Base-by-base conservation (phyloP, 2,329 filamentous ascomycete species). In the Ascochyta pisi region DNA sequence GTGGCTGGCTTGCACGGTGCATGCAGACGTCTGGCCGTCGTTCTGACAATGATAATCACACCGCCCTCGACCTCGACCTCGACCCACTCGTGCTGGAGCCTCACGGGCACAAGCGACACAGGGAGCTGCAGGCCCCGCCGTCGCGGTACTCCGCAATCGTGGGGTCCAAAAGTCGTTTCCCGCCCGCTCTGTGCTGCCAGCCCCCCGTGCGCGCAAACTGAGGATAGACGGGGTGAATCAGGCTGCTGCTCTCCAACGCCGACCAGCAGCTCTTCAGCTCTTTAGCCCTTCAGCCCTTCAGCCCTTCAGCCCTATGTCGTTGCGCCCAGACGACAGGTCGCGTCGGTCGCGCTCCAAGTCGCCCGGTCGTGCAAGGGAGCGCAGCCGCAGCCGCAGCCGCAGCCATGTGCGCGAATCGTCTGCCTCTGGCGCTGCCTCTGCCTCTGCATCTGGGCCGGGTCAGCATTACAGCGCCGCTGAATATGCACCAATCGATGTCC, bases 271-370 rank as follows among this genome's bases (percentile, higher is more conserved):
- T 8, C 24, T 26, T 26, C 24, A 8, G 24, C 24, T 19, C 15
- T 22, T 19, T 39, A 19, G 19, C 24, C 1, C 24, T 26, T 26
- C 4, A 19, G 19, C 4, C 4, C 24, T 26, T 26, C 24, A 8
- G 24, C 24, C 19, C 15, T 22, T 24, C 44, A 26, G 24, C 53
- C 3, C 61, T 43, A 77, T 77, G 76, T 78, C 71, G 40, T 70
- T 81, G 45, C 74, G 76, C 43, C 71, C 75, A 5, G 77, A 79
- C 65, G 74, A 78, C 59, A 61, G 74, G 44, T 56, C 47, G 53
- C 53, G 53, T 26, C 76, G 79, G 7, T 74, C 73, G 46, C 72
- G 78, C 35, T 78, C 76, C 45, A 79, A 78, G 58, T 81, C 78
- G 37, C 74, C 73, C 26, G 73, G 71, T 23, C 66, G 74, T 16